Evolutionary conservation across 2,329 filamentous ascomycete species (phyloP), one percentile per base, ranked within the genome.

Genomic region (Microcyclospora tardicrescens): DNA sequence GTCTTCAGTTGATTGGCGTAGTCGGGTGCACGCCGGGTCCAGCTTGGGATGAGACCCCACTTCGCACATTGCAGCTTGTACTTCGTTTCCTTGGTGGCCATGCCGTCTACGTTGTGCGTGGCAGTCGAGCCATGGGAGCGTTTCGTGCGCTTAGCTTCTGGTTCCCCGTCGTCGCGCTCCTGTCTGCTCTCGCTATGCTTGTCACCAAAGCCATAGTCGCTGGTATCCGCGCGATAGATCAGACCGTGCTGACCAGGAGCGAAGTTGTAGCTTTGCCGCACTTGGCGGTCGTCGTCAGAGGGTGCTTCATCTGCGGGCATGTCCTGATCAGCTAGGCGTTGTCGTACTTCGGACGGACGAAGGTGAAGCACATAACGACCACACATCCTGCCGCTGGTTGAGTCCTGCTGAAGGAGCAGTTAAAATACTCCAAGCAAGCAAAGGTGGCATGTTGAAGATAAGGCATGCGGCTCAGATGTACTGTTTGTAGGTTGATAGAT

Each of bases 11-110:
- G 69, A 1, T 77, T 77, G 16, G 73, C 70, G 53, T 91, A 89
- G 54, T 85, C 77, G 0, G 85, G 84, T 37, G 78, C 78, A 10
- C 80, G 72, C 63, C 89, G 93, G 3, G 84, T 93, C 89, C 89
- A 96, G 60, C 81, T 94, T 0, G 91, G 89, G 11, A 96, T 70
- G 6, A 98, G 71, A 0, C 89, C 91, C 91, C 91, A 98, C 71
- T 85, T 89, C 83, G 96, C 96, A 2, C 78, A 71, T 58, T 95
- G 86, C 8, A 98, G 66, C 59, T 83, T 89, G 65, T 93, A 94
- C 48, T 64, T 76, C 9, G 69, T 68, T 42, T 64, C 57, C 19
- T 51, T 51, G 28, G 51, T 56, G 32, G 46, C 39, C 10, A 42
- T 37, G 10, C 47, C 47, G 36, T 54, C 43, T 28, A 43, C 40